Base-by-base conservation (phyloP, 2,329 filamentous ascomycete species). In the Clarireedia paspali region DNA sequence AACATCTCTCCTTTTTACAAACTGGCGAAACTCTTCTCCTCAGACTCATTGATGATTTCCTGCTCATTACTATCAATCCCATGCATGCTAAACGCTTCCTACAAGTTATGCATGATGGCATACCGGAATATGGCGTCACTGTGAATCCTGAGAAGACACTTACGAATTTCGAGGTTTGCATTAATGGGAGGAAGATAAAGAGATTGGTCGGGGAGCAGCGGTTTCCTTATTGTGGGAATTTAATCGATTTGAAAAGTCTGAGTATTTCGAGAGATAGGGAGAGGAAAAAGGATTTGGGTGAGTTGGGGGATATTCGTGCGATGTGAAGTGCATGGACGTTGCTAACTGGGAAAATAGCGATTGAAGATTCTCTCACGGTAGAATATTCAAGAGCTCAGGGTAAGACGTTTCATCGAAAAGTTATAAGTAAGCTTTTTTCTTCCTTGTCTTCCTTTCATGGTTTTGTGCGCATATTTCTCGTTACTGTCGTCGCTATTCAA, bases 161-260 rank as follows among this genome's bases (percentile, higher is more conserved):
- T 55, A 82, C 86, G 54, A 99, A 96, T 69, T 97, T 97, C 68
- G 81, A 87, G 20, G 74, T 87, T 48, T 67, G 67, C 0, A 72
- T 91, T 42, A 71, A 78, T 30, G 82, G 78, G 0, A 66, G 68
- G 6, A 69, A 73, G 30, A 77, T 88, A 40, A 73, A 76, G 3
- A 75, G 77, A 40, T 65, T 82, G 40, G 74, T 73, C 58, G 68
- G 12, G 44, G 64, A 63, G 0, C 44, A 12, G 23, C 62, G n/a
- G n/a, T 97, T 99, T 68, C 90, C 92, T 0, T 99, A 96, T 70
- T 97, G 94, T 67, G 94, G 94, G 40, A 82, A 83, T 44, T 70
- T 83, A 15, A 90, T 99, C 63, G 76, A 96, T 67, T 88, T 83
- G 17, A 73, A 72, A 51, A 91, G 87, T 0, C 74, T 99, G 27